Conservation (phyloP, 768 basidiomycete species). For the Boletus vinaceobasis region DNA sequence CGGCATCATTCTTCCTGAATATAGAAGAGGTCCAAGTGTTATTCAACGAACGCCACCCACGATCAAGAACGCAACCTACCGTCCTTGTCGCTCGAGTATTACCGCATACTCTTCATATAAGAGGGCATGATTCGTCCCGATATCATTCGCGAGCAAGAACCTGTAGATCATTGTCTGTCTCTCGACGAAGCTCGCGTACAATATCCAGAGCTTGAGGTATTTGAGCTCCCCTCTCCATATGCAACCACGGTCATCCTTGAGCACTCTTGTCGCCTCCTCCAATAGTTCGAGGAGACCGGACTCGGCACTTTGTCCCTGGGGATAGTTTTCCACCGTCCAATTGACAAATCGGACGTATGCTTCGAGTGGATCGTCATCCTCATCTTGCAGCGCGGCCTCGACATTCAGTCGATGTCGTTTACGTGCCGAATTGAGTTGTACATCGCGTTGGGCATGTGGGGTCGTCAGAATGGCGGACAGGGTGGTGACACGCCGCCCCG, state of each 20-base stretch:
- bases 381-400: constrained; percentile 63
- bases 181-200: constrained; percentile 92
- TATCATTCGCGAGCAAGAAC: constrained; percentile 87
- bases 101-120: constrained; percentile 93
- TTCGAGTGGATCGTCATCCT: constrained; percentile 81
- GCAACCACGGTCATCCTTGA: constrained; percentile 73
- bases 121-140: constrained; percentile 75
- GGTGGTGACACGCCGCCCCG: constrained; percentile 75
- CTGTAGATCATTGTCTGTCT: constrained; percentile 83
- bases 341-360: constrained; percentile 82
- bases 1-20: constrained; percentile 80
- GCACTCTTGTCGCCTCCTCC: constrained; percentile 84
- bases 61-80: constrained; percentile 49
- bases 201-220: constrained; percentile 91
- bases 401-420: constrained; percentile 69
- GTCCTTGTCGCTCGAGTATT: constrained; percentile 75
- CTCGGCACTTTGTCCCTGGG: constrained; percentile 85
- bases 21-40: neutral
- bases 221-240: constrained; percentile 76
- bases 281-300: constrained; percentile 89
- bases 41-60: constrained; percentile 28
- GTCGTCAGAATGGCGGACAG: constrained; percentile 72
- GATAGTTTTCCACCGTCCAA: constrained; percentile 94
- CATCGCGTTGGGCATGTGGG: constrained; percentile 73
- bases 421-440: constrained; percentile 61